Evolutionary conservation across 2,329 filamentous ascomycete species (phyloP).

Genomic region (Emericellopsis atlantica): DNA sequence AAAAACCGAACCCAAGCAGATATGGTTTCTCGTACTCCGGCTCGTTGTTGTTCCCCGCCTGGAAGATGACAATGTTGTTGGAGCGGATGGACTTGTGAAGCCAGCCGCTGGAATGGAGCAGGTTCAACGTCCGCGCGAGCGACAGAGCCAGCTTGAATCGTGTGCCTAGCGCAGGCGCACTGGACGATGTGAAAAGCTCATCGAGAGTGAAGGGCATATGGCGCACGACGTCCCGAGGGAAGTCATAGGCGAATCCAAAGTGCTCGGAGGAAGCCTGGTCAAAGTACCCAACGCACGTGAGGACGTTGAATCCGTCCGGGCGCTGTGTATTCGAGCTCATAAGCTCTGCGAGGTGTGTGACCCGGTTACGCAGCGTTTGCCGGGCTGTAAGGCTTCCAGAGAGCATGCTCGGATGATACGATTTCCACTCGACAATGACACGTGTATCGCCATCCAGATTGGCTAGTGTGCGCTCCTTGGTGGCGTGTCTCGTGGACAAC

Average conservation of each 20-base stretch:
- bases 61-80: neutral
- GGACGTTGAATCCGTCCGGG: neutral
- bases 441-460: neutral
- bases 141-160: neutral
- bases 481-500: neutral
- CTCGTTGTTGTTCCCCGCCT: neutral
- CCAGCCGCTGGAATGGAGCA: neutral
- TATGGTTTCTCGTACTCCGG: neutral
- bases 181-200: neutral
- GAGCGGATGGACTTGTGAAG: neutral
- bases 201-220: neutral
- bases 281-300: neutral
- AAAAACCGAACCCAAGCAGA: neutral
- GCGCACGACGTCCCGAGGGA: neutral
- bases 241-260: neutral
- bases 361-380: neutral
- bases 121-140: neutral
- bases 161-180: neutral
- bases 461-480: neutral
- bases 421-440: neutral
- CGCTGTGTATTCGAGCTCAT: neutral
- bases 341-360: neutral
- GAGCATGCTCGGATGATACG: neutral
- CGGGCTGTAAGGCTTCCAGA: neutral
- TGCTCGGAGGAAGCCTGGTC: neutral